Evolutionary conservation across 1,139 yeast species (phyloP), one percentile per base, ranked within the genome.

Genomic region (Schwanniomyces etchellsii): DNA sequence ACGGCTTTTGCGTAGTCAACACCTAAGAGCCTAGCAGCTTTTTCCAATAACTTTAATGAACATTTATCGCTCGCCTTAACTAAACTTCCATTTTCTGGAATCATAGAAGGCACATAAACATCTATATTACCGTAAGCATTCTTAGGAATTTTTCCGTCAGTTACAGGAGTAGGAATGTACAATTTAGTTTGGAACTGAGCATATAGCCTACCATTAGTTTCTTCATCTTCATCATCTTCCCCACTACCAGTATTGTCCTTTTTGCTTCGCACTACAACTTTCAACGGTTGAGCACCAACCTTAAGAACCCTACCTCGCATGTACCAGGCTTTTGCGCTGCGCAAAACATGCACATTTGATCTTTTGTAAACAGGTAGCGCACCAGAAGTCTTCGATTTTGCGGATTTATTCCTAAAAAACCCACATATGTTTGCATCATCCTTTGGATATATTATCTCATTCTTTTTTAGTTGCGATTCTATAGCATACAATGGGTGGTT

Each of bases 1-100:
- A 89, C 86, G 0, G 96, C 97, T 29, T 75, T 77, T 0, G 96
- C 97, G 57, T 70, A 88, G 45, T 86, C 95, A 5, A 91, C 67
- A 0, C 72, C 77, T 14, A 89, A 45, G 1, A 78, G 49, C 33
- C 67, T 70, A 0, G 95, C 95, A 0, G 97, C 96, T 32, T 65
- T 65, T 27, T 72, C 76, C 0, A 83, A 74, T 36, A 68, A 53
- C 20, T 70, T 70, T 38, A 73, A 62, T 3, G 71, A 58, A 11
- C 14, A 10, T 4, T 32, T 30, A 0, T 41, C 48, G 1, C 45
- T 38, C 1, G 48, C 43, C 3, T 43, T 43, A 6, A 86, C 56
- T 35, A 85, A 72, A n/a, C 60, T 70, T 2, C 85, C 94, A 14
- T 91, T 89, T 16, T 61, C 68, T 0, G 99, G 98, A 3, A 89